Evolutionary conservation across 441 rosid species (phyloP).

Genomic region (Theobroma grandiflorum): DNA sequence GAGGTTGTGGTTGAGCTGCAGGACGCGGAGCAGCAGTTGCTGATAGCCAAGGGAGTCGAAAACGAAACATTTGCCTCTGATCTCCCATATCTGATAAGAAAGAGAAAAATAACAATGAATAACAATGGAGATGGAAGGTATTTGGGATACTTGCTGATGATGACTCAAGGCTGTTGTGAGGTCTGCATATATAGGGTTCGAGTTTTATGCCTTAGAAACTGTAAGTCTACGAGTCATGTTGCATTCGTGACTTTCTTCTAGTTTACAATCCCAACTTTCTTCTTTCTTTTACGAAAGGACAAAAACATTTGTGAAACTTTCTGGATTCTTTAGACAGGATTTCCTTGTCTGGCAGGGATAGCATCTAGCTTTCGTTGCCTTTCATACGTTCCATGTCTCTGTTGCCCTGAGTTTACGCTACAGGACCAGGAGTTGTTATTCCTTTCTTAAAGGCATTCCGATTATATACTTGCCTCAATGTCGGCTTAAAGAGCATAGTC

Average conservation of each 20-base stretch:
- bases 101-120: background rate
- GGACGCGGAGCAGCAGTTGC: slow-evolving; percentile 32
- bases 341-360: slow-evolving; percentile 46
- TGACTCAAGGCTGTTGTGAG: slow-evolving; percentile 19
- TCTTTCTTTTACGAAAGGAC: slow-evolving; percentile 32
- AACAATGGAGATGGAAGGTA: background rate
- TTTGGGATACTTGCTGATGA: slow-evolving; percentile 16
- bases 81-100: slow-evolving; percentile 46
- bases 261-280: background rate
- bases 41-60: slow-evolving; percentile 69
- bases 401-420: background rate
- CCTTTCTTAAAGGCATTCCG: slow-evolving; percentile 9
- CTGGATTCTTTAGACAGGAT: slow-evolving; percentile 34
- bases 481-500: background rate
- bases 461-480: slow-evolving; percentile 30
- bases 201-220: slow-evolving; percentile 48
- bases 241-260: background rate
- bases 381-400: background rate
- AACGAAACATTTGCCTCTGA: slow-evolving; percentile 58
- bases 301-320: slow-evolving; percentile 12
- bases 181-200: slow-evolving; percentile 36
- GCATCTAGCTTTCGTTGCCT: slow-evolving; percentile 47
- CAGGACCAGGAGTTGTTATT: background rate
- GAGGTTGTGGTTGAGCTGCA: slow-evolving; percentile 35
- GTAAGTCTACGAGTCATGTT: slow-evolving; percentile 14